phyloP scores from a whole-genome alignment of 2,329 filamentous ascomycete genomes.

The Diaporthe ampelina region DNA sequence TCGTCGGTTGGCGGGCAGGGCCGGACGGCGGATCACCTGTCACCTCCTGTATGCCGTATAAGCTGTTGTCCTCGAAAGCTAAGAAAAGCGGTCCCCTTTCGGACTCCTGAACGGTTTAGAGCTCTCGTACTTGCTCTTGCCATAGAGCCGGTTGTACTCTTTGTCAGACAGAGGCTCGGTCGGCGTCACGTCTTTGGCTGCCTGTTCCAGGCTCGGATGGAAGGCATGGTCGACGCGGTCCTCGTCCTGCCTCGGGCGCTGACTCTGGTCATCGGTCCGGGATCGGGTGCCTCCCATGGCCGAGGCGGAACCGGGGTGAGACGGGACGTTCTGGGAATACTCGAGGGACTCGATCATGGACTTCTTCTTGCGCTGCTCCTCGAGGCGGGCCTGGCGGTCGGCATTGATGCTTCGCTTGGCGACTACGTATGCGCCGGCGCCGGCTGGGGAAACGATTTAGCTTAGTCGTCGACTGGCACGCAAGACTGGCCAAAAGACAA shows the following conservation, averaged over 20 bases:
- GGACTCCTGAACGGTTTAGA: conserved; percentile 79
- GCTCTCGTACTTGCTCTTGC: conserved; percentile 94
- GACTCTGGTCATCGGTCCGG: conserved; percentile 54
- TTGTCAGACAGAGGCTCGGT: conserved; percentile 84
- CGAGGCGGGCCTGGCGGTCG: conserved; percentile 81
- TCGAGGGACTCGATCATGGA: conserved; percentile 70
- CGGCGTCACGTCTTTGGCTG: conserved; percentile 74
- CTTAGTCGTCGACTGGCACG: conserved; percentile 39
- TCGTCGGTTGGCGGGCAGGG: conserved; percentile 1
- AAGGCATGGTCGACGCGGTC: conserved; percentile 22
- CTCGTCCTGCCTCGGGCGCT: conserved; percentile 52
- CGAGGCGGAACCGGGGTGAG: conserved; percentile 51
- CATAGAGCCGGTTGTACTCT: conserved; percentile 74
- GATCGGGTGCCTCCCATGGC: conserved; percentile 51
- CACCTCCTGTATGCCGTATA: conserved; percentile 9
- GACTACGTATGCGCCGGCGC: conserved; percentile 94
- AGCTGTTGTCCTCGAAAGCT: conserved; percentile 48
- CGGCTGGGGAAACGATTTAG: conserved; percentile 67
- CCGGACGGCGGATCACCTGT: conserved; percentile 10
- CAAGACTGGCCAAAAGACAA: neutral
- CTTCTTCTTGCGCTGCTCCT: conserved; percentile 76
- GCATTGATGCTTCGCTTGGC: conserved; percentile 95
- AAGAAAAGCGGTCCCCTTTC: conserved; percentile 88
- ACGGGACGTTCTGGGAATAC: conserved; percentile 56
- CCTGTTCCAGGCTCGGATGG: conserved; percentile 17